Conservation (phyloP, 2,329 filamentous ascomycete genomes). For the Penicillium brevicompactum region DNA sequence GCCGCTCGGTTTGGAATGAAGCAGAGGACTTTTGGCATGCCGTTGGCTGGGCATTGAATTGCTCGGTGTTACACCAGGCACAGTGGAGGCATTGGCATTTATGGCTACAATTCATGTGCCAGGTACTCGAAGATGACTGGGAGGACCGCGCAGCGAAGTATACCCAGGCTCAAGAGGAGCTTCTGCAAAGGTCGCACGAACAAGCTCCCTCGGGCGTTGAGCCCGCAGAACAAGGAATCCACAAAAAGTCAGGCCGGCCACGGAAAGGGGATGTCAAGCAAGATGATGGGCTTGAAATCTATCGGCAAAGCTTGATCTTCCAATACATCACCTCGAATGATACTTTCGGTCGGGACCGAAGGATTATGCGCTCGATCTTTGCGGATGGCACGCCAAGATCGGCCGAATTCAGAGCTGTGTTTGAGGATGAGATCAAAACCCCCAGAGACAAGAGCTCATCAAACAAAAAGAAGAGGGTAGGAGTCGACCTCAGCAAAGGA, state of each 20-base stretch:
- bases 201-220: background rate
- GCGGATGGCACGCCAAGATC: conserved; percentile 43
- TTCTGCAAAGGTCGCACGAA: conserved; percentile 1
- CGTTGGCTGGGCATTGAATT: conserved; percentile 92
- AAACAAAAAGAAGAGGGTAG: conserved; percentile 42
- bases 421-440: conserved; percentile 48
- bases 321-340: conserved; percentile 41
- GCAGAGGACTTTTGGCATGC: conserved; percentile 87
- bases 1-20: conserved; percentile 70
- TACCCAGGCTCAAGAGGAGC: conserved; percentile 18
- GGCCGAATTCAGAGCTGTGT: conserved; percentile 49
- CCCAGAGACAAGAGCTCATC: conserved; percentile 22
- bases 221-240: background rate
- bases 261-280: conserved; percentile 2
- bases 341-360: conserved; percentile 38
- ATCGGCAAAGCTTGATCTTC: conserved; percentile 45
- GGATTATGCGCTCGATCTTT: conserved; percentile 51
- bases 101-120: conserved; percentile 74
- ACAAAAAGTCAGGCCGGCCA: conserved; percentile 6
- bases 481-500: conserved; percentile 50
- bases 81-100: conserved; percentile 81
- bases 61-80: conserved; percentile 69
- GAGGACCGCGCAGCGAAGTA: conserved; percentile 28
- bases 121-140: conserved; percentile 50
- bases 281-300: conserved; percentile 16